phyloP scores from a whole-genome alignment of 1,284 basidiomycete species.

The Moesziomyces globuligerus region DNA sequence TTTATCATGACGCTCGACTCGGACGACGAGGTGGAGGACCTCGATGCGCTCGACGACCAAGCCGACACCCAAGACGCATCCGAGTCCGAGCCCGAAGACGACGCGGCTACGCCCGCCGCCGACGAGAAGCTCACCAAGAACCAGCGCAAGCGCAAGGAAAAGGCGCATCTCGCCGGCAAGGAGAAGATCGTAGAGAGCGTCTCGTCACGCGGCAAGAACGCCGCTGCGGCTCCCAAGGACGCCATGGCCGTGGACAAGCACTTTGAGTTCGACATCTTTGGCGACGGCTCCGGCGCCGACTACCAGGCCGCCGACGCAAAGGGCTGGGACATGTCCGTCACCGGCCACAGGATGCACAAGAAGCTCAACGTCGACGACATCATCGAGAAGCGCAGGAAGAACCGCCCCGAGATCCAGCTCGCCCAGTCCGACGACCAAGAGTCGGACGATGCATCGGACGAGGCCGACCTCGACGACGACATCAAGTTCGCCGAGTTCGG shows the following conservation, averaged over 20 bases:
- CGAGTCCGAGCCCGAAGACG: constrained; percentile 23
- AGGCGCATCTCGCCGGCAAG: constrained; percentile 54
- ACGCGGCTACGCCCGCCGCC: constrained; percentile 1
- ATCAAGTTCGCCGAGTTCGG: constrained; percentile 37
- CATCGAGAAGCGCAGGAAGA: constrained; percentile 60
- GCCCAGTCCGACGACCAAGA: constrained; percentile 32
- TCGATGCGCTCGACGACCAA: constrained; percentile 19
- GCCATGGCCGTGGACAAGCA: constrained; percentile 48
- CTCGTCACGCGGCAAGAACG: constrained; percentile 1
- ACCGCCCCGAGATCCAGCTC: constrained; percentile 12
- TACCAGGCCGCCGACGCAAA: constrained; percentile 14
- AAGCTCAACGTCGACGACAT: constrained; percentile 64
- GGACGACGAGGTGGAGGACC: constrained; percentile 55
- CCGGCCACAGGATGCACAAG: constrained; percentile 45
- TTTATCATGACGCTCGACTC: constrained; percentile 66
- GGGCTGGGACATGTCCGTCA: constrained; percentile 61
- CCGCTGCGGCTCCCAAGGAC: constrained; percentile 15
- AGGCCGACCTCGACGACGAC: constrained; percentile 40
- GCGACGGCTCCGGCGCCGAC: constrained; percentile 32
- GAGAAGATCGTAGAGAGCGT: constrained; percentile 60
- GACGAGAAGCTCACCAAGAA: constrained; percentile 37
- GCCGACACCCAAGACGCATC: constrained; percentile 7
- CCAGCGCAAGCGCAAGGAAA: constrained; percentile 42
- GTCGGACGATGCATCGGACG: constrained; percentile 22
- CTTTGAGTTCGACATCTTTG: constrained; percentile 64